Evolutionary conservation across 2,329 filamentous ascomycete species (phyloP).

Genomic region (Shiraia bambusicola): DNA sequence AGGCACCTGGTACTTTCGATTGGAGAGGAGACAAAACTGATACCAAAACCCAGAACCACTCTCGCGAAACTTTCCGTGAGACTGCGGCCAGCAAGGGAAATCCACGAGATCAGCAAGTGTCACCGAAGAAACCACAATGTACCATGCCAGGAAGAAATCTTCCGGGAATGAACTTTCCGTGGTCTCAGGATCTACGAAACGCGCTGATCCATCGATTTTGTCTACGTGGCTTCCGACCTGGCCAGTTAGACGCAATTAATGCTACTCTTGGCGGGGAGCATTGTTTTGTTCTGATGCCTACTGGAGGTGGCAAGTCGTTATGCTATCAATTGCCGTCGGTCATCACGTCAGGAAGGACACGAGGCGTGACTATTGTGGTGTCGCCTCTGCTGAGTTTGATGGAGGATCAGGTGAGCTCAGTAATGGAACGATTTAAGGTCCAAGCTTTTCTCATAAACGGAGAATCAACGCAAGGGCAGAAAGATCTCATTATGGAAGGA

Average conservation of each 20-base stretch:
- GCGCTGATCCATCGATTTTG: slow-evolving; percentile 82
- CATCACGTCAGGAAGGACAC: slow-evolving; percentile 75
- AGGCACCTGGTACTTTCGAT: slow-evolving; percentile 28
- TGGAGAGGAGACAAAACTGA: slow-evolving; percentile 32
- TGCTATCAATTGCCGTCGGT: slow-evolving; percentile 95
- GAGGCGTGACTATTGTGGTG: slow-evolving; percentile 89
- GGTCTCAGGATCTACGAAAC: slow-evolving; percentile 82
- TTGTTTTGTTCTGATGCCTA: slow-evolving; percentile 96
- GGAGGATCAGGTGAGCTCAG: slow-evolving; percentile 91
- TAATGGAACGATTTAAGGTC: slow-evolving; percentile 68
- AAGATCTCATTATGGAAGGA: slow-evolving; percentile 64
- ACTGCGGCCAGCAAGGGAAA: slow-evolving; percentile 24
- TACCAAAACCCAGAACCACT: slow-evolving; percentile 10
- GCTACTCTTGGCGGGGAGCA: slow-evolving; percentile 84
- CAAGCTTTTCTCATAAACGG: slow-evolving; percentile 81
- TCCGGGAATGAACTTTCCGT: slow-evolving; percentile 56
- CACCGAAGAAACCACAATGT: slow-evolving; percentile 32
- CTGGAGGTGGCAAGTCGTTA: slow-evolving; percentile 92
- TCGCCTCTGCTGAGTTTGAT: slow-evolving; percentile 93
- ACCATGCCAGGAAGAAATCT: slow-evolving; percentile 32
- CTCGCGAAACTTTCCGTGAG: slow-evolving; percentile 36
- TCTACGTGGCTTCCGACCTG: slow-evolving; percentile 81
- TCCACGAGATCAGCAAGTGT: slow-evolving; percentile 17
- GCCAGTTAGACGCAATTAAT: slow-evolving; percentile 95
- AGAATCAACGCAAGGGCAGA: slow-evolving; percentile 65